phyloP scores from a whole-genome alignment of 2,329 filamentous ascomycete species.

The Rhinocladiella similis region DNA sequence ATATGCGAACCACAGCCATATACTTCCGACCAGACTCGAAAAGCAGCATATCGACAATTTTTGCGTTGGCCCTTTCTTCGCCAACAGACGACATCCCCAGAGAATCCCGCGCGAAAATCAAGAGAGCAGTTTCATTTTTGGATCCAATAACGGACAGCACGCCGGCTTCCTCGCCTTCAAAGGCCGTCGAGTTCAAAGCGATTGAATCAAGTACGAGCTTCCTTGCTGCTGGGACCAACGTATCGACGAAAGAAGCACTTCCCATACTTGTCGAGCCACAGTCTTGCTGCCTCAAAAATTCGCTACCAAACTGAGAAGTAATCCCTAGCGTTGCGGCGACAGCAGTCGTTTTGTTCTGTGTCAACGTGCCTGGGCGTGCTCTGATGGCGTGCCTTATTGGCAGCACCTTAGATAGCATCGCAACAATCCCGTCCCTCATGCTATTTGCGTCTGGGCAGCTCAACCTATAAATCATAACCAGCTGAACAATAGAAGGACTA shows the following conservation, averaged over 20 bases:
- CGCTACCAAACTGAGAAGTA: not conserved
- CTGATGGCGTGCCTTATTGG: not conserved
- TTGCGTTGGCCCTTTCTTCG: conserved; percentile 62
- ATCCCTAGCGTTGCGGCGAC: conserved; percentile 68
- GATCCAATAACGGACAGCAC: conserved; percentile 69
- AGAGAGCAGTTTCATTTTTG: conserved; percentile 74
- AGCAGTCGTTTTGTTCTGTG: conserved; percentile 74
- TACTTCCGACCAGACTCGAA: conserved; percentile 77
- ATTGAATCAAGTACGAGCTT: too few species aligned
- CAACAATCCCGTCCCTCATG: not conserved
- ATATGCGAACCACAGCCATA: conserved; percentile 49
- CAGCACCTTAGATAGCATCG: not conserved
- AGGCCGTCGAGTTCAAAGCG: conserved; percentile 65
- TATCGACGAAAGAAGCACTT: conserved; percentile 15
- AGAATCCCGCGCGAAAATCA: conserved; percentile 67
- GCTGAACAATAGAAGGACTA: not conserved
- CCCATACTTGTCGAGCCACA: too few species aligned
- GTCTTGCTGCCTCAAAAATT: too few species aligned
- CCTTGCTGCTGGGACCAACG: conserved; percentile 32
- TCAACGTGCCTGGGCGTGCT: conserved; percentile 58
- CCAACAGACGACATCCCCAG: conserved; percentile 64
- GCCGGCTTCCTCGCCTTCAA: conserved; percentile 71
- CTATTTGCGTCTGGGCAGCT: not conserved
- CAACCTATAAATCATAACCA: not conserved
- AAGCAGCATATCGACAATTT: conserved; percentile 66